Conservation (phyloP, 306 rosid genomes). For the Begonia masoniana region DNA sequence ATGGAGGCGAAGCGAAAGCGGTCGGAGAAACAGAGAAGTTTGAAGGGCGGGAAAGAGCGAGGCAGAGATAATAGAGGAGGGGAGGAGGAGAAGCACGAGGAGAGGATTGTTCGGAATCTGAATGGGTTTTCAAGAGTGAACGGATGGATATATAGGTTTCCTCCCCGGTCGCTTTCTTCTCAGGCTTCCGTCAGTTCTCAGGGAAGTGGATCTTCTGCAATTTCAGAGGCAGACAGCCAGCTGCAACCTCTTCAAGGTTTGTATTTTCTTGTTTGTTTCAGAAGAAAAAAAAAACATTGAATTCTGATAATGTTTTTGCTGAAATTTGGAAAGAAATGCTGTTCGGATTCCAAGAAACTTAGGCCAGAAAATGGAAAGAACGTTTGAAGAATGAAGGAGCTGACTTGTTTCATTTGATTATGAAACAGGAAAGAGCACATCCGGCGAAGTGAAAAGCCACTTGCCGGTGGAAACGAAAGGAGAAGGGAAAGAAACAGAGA, state of each 20-base stretch:
- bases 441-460: constrained; percentile 25
- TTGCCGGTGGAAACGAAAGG: constrained; percentile 2
- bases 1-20: constrained; percentile 63
- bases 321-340: background rate
- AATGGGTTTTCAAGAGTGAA: constrained; percentile 10
- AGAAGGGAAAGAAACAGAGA: background rate
- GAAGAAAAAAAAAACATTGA: no score
- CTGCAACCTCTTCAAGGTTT: background rate
- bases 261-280: background rate
- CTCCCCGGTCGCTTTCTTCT: constrained; percentile 17
- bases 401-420: background rate
- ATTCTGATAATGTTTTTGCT: no score
- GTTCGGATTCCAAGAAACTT: no score
- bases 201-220: constrained; percentile 38
- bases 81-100: background rate
- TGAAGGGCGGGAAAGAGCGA: constrained; percentile 28
- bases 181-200: constrained; percentile 31
- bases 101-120: constrained; percentile 11
- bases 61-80: constrained; percentile 19
- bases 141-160: constrained; percentile 9
- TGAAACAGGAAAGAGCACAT: constrained; percentile 11
- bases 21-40: constrained; percentile 51
- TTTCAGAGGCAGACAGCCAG: constrained; percentile 31
- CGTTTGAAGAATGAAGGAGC: no score
- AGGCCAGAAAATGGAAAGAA: no score